phyloP scores from a whole-genome alignment of 2,329 filamentous ascomycete genomes.

The Cadophora sp. region DNA sequence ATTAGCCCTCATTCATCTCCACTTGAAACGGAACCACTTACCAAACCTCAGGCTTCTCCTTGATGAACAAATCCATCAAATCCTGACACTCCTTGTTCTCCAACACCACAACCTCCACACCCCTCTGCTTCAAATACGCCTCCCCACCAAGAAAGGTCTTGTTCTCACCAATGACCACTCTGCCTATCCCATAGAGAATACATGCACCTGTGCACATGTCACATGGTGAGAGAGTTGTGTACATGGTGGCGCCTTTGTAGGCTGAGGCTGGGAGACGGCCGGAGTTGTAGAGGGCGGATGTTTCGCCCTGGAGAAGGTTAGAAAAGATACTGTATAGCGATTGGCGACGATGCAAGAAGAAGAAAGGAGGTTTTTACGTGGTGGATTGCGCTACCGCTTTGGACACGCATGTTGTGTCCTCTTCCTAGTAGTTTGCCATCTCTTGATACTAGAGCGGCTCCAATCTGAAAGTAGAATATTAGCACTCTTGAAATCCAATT shows the following conservation, averaged over 20 bases:
- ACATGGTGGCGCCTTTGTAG: constrained; percentile 80
- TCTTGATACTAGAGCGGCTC: constrained; percentile 66
- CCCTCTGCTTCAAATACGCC: constrained; percentile 69
- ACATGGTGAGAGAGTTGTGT: constrained; percentile 80
- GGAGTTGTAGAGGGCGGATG: constrained; percentile 75
- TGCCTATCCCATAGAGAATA: constrained; percentile 74
- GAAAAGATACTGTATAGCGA: background rate
- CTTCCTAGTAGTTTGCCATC: constrained; percentile 74
- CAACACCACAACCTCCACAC: constrained; percentile 76
- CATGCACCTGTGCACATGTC: constrained; percentile 83
- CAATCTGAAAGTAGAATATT: constrained; percentile 49
- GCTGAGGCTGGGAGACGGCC: constrained; percentile 72
- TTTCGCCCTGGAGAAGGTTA: constrained; percentile 65
- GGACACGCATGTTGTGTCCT: constrained; percentile 79
- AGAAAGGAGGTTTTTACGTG: constrained; percentile 62
- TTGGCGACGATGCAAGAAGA: background rate
- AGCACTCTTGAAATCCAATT: background rate
- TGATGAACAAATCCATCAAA: constrained; percentile 76
- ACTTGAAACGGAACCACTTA: constrained; percentile 44
- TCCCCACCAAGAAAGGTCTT: constrained; percentile 77
- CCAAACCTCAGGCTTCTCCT: constrained; percentile 76
- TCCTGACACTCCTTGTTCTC: constrained; percentile 69
- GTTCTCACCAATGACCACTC: constrained; percentile 82
- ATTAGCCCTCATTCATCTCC: background rate
- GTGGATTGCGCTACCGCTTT: constrained; percentile 73